Evolutionary conservation across 2,329 filamentous ascomycete genomes (phyloP).

Genomic region (Sclerotinia minor): DNA sequence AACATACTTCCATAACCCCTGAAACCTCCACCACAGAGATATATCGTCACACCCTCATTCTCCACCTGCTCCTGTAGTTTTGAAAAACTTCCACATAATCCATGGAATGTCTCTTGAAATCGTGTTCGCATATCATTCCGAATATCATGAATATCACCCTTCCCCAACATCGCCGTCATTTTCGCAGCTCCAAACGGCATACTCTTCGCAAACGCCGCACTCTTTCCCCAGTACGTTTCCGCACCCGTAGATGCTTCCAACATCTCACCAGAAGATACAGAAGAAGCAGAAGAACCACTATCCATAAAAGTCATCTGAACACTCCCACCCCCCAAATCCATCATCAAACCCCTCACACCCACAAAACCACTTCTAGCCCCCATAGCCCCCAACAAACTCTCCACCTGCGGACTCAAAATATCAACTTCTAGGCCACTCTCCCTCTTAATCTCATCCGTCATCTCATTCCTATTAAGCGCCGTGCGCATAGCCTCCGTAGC

Average conservation of each 20-base stretch:
- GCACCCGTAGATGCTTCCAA: conserved; percentile 25
- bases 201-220: conserved; percentile 56
- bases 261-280: too few relatives aligned
- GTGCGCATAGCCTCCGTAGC: conserved; percentile 88
- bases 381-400: conserved; percentile 79
- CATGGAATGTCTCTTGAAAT: conserved; percentile 60
- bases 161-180: conserved; percentile 50
- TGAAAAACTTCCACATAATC: conserved; percentile 52
- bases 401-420: conserved; percentile 74
- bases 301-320: conserved; percentile 66
- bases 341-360: conserved; percentile 72
- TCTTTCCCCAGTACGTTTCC: conserved; percentile 51
- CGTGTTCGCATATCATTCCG: conserved; percentile 48
- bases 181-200: conserved; percentile 63
- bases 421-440: conserved; percentile 68
- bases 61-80: conserved; percentile 19
- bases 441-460: conserved; percentile 63
- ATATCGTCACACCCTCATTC: conserved; percentile 63
- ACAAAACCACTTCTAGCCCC: conserved; percentile 76
- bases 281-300: background rate
- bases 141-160: conserved; percentile 30
- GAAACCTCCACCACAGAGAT: conserved; percentile 87
- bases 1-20: conserved; percentile 87
- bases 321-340: conserved; percentile 79
- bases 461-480: conserved; percentile 70